These are phyloP conservation scores for Knufia fluminis DNA, from an alignment of 2,329 filamentous ascomycete genomes.

Conservation along the genomic window DNA sequence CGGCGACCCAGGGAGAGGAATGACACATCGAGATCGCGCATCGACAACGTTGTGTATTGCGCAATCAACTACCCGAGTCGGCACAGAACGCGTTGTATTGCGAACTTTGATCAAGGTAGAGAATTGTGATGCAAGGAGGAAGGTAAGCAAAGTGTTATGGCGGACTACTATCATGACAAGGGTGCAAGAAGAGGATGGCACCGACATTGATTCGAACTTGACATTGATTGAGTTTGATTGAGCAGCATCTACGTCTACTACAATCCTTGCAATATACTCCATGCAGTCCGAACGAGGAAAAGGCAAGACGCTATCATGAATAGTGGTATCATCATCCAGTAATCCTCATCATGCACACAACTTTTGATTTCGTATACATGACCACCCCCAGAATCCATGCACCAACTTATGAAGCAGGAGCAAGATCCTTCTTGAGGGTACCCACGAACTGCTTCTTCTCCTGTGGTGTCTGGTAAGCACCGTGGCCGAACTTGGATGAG, in stretches of 20 bases:
- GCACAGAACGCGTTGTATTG: no score
- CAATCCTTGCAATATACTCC: not conserved
- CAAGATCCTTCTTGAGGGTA: constrained; percentile 97
- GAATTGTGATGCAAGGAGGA: no score
- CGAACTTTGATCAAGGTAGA: no score
- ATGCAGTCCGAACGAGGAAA: not conserved
- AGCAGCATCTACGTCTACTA: not conserved
- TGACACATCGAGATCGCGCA: no score
- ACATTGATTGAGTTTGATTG: not conserved
- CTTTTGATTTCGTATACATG: not conserved
- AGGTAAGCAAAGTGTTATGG: no score
- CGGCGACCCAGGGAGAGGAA: no score
- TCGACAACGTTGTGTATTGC: no score
- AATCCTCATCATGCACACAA: not conserved
- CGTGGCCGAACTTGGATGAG: constrained; percentile 99
- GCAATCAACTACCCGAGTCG: no score
- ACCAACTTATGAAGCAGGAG: constrained; percentile 42
- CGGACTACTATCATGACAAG: no score
- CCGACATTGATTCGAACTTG: constrained; percentile 5
- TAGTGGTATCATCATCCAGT: not conserved
- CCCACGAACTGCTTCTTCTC: constrained; percentile 98
- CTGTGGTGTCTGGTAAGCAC: constrained; percentile 95
- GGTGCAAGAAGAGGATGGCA: constrained; percentile 4
- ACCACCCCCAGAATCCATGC: not conserved
- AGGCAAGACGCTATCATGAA: not conserved